Percentiles rank a stretch among this genome's conserved stretches.
Conservation (phyloP, 768 basidiomycete genomes). For the Glaciozyma antarctica region DNA sequence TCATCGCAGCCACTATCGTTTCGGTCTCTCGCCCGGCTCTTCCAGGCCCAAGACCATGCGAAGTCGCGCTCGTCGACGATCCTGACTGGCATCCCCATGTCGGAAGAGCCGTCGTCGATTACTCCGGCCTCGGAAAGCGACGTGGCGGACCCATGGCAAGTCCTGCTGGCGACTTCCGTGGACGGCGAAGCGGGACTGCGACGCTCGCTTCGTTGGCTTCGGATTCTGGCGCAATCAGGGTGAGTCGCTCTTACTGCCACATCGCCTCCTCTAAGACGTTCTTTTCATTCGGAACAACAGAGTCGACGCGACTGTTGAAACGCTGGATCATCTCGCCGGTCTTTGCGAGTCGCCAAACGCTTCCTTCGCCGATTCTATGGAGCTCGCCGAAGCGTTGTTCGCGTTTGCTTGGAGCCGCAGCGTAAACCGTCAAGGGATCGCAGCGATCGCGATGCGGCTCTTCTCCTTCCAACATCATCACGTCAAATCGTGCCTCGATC, state of each 20-base stretch:
- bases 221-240: conserved; percentile 55
- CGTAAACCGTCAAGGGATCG: not conserved
- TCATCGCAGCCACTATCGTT: not conserved
- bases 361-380: not conserved
- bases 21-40: not conserved
- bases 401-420: not conserved
- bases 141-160: conserved; percentile 51
- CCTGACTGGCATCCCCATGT: not conserved
- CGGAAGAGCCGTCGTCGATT: not conserved
- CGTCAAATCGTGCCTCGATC: not conserved
- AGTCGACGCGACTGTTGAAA: not conserved
- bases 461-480: not conserved
- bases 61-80: not conserved
- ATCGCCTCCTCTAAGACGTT: not conserved
- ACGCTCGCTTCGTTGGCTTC: conserved; percentile 53
- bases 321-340: not conserved
- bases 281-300: not conserved
- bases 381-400: not conserved
- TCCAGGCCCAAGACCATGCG: not conserved
- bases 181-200: conserved; percentile 45
- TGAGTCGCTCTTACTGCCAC: not conserved
- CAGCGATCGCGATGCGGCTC: not conserved
- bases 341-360: not conserved
- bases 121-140: conserved; percentile 5
- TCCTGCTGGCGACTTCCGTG: conserved; percentile 45